Conservation (phyloP, 169 alveolate species). For the Cryptosporidium parvum region DNA sequence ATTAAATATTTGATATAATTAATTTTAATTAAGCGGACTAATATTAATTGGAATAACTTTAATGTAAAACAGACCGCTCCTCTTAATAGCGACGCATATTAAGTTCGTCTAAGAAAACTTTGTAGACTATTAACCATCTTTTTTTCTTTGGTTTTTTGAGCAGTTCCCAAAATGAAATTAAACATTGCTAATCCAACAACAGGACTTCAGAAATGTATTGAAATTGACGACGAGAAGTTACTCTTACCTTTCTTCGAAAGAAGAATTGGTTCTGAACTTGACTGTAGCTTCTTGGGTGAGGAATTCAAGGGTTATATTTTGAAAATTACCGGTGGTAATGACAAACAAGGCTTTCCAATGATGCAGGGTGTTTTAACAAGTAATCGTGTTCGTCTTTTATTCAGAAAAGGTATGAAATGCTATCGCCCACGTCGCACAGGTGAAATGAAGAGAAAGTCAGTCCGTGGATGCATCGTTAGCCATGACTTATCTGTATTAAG, state of each 20-base stretch:
- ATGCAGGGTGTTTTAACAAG: conserved; percentile 97
- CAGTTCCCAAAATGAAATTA: conserved; percentile 90
- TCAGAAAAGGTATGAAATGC: conserved; percentile 92
- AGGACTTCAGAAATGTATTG: conserved; percentile 96
- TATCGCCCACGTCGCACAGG: conserved; percentile 99
- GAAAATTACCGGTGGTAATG: conserved; percentile 98
- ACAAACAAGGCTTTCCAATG: conserved; percentile 99
- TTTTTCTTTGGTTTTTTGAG: conserved; percentile 41
- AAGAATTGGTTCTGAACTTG: conserved; percentile 98
- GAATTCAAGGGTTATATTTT: conserved; percentile 97
- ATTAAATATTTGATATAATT: not conserved
- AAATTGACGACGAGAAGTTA: conserved; percentile 98
- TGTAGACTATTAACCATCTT: conserved; percentile 13
- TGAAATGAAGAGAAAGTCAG: conserved; percentile 98
- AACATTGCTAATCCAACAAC: conserved; percentile 95
- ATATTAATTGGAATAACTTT: not conserved
- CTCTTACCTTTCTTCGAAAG: conserved; percentile 96
- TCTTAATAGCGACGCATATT: conserved; percentile 21
- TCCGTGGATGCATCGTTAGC: conserved; percentile 99
- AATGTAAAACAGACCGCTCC: conserved; percentile 17
- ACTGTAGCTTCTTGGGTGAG: conserved; percentile 98
- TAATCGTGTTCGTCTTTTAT: conserved; percentile 87
- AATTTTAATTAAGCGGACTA: not conserved
- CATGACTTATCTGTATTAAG: conserved; percentile 97
- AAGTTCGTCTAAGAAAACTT: conserved; percentile 32